A percentile compares a stretch with the other conserved stretches of the same genome.
Evolutionary conservation across 164 flowering plant genomes (phyloP).

Genomic region (Sextonia rubra): DNA sequence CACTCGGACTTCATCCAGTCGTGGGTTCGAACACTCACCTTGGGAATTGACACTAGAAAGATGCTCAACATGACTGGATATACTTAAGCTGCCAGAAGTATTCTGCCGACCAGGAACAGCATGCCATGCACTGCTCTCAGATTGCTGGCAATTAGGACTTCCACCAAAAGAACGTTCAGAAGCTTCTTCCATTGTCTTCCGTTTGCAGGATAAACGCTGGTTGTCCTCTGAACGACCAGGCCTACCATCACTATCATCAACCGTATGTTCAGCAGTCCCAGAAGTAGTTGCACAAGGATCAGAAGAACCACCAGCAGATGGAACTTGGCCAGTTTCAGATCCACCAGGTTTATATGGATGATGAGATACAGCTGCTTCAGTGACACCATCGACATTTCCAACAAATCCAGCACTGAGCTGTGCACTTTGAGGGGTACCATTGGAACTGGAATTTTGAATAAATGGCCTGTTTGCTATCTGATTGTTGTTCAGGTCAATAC

Average conservation of each 20-base stretch:
- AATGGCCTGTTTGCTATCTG: conserved; percentile 23
- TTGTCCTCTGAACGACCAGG: conserved; percentile 50
- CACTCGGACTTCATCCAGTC: conserved; percentile 28
- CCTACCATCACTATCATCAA: conserved; percentile 43
- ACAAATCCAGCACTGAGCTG: conserved; percentile 33
- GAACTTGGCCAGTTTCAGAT: conserved; percentile 26
- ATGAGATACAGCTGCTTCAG: conserved; percentile 24
- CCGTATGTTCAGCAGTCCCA: conserved; percentile 33
- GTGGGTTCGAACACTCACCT: conserved; percentile 31
- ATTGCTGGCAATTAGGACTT: conserved; percentile 33
- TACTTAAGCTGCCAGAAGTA: conserved; percentile 26
- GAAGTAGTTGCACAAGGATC: conserved; percentile 36
- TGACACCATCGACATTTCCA: conserved; percentile 28
- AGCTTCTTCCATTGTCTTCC: conserved; percentile 63
- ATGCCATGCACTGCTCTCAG: conserved; percentile 47
- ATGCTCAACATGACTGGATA: conserved; percentile 24
- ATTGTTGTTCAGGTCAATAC: conserved; percentile 22
- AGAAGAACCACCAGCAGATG: conserved; percentile 31
- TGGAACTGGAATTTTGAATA: neutral
- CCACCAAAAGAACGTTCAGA: conserved; percentile 40
- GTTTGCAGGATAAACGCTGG: conserved; percentile 60
- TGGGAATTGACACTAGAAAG: conserved; percentile 14
- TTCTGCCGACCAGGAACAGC: conserved; percentile 24
- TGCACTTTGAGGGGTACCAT: conserved; percentile 21
- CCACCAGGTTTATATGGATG: conserved; percentile 28